These are phyloP conservation scores for Alternaria triticina DNA, from an alignment of 2,329 filamentous ascomycete genomes.

Conservation along the genomic window DNA sequence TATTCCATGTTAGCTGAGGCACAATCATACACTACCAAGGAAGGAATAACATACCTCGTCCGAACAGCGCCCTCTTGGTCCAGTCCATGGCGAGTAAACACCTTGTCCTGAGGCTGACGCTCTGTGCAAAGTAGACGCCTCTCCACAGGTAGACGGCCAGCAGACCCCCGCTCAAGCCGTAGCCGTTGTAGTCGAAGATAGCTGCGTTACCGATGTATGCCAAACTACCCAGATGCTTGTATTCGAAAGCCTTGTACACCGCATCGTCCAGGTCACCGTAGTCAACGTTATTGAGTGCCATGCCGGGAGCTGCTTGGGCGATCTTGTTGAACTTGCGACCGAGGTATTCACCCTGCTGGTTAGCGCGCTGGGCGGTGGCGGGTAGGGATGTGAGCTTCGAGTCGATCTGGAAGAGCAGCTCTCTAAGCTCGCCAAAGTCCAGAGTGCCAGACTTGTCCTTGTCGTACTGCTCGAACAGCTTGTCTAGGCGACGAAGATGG, in stretches of 20 bases:
- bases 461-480: slow-evolving; percentile 90
- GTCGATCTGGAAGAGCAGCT: slow-evolving; percentile 91
- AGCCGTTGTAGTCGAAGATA: slow-evolving; percentile 86
- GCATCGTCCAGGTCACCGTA: slow-evolving; percentile 92
- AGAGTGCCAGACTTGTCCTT: slow-evolving; percentile 91
- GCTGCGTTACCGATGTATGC: slow-evolving; percentile 97
- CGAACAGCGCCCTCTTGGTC: slow-evolving; percentile 95
- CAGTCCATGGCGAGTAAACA: slow-evolving; percentile 96
- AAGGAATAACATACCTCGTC: slow-evolving; percentile 74
- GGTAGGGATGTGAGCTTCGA: slow-evolving; percentile 92
- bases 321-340: slow-evolving; percentile 94
- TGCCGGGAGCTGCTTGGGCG: slow-evolving; percentile 75
- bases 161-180: slow-evolving; percentile 80
- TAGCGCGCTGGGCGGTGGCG: slow-evolving; percentile 92
- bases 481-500: slow-evolving; percentile 88
- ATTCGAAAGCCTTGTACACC: slow-evolving; percentile 93
- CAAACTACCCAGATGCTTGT: slow-evolving; percentile 86
- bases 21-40: background rate
- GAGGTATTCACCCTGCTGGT: slow-evolving; percentile 94
- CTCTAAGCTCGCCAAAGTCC: slow-evolving; percentile 88
- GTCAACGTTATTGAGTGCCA: slow-evolving; percentile 78
- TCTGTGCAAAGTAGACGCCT: slow-evolving; percentile 96
- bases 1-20: slow-evolving; percentile 6
- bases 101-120: slow-evolving; percentile 88
- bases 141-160: slow-evolving; percentile 96